Conservation (phyloP, 495 filamentous ascomycete genomes). For the Penicillium paradoxum region DNA sequence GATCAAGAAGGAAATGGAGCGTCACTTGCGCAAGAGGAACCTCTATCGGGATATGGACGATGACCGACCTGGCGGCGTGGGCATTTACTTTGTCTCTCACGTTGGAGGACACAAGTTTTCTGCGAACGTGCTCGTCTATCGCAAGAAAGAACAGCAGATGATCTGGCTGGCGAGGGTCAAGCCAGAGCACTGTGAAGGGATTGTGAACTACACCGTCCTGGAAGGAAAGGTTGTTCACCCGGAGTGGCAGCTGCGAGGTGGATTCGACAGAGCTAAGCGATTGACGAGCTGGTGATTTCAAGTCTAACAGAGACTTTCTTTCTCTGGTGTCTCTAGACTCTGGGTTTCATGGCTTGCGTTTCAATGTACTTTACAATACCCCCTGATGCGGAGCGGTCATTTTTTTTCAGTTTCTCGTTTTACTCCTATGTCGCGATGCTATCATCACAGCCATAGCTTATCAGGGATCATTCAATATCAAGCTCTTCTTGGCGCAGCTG, state of each 20-base stretch:
- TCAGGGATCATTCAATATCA: no score
- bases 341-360: background rate
- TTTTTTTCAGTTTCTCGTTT: no score
- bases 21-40: slow-evolving; percentile 77
- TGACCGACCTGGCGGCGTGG: slow-evolving; percentile 77
- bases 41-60: slow-evolving; percentile 82
- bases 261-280: slow-evolving; percentile 74
- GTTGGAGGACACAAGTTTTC: slow-evolving; percentile 93
- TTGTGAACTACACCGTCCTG: slow-evolving; percentile 82
- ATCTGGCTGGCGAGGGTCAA: slow-evolving; percentile 87
- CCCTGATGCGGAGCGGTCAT: no score
- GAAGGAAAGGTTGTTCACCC: slow-evolving; percentile 93
- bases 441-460: no score
- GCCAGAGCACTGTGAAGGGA: slow-evolving; percentile 89
- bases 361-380: background rate
- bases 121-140: slow-evolving; percentile 87
- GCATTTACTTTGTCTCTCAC: slow-evolving; percentile 91
- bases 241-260: slow-evolving; percentile 75
- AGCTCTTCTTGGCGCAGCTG: no score
- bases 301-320: background rate
- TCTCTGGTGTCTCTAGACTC: background rate
- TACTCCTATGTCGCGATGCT: no score
- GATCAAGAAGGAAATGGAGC: slow-evolving; percentile 77
- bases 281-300: slow-evolving; percentile 75
- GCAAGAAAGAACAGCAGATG: slow-evolving; percentile 68